Conservation (phyloP, 306 rosid species). For the Lathyrus aphaca region DNA sequence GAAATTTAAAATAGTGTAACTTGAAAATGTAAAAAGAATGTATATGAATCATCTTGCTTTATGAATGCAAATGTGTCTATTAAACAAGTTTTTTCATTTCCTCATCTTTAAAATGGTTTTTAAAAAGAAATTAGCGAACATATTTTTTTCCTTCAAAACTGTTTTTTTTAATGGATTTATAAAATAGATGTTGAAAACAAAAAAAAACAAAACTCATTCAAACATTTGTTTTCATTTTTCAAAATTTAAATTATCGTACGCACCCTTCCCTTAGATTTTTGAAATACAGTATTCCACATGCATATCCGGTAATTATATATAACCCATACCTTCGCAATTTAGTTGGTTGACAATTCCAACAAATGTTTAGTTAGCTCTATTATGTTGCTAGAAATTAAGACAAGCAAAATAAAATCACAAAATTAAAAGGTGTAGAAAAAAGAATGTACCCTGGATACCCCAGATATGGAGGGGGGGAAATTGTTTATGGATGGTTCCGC, state of each 20-base stretch:
- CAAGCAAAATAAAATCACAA: constrained; percentile 23
- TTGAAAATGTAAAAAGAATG: too few species aligned
- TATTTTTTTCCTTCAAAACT: too few species aligned
- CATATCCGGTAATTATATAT: not conserved
- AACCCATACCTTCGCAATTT: not conserved
- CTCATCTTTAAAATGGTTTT: too few species aligned
- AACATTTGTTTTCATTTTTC: not conserved
- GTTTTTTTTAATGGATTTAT: too few species aligned
- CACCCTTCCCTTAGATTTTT: not conserved
- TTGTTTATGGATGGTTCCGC: constrained; percentile 43
- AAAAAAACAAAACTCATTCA: too few species aligned
- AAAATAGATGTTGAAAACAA: too few species aligned
- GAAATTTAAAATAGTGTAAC: too few species aligned
- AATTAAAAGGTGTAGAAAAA: constrained; percentile 5
- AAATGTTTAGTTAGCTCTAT: constrained; percentile 2
- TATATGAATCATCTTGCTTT: too few species aligned
- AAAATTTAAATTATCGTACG: not conserved
- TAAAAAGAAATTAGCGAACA: too few species aligned
- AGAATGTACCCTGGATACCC: constrained; percentile 45
- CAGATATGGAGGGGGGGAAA: constrained; percentile 42
- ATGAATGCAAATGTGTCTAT: too few species aligned
- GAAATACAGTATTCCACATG: not conserved
- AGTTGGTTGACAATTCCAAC: constrained; percentile 20
- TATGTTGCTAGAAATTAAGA: constrained; percentile 17
- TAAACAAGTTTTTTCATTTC: too few species aligned